Percentiles rank a stretch among this genome's conserved stretches.
Evolutionary conservation across 2,329 filamentous ascomycete species (phyloP).

Genomic region (Aspergillus uvarum): DNA sequence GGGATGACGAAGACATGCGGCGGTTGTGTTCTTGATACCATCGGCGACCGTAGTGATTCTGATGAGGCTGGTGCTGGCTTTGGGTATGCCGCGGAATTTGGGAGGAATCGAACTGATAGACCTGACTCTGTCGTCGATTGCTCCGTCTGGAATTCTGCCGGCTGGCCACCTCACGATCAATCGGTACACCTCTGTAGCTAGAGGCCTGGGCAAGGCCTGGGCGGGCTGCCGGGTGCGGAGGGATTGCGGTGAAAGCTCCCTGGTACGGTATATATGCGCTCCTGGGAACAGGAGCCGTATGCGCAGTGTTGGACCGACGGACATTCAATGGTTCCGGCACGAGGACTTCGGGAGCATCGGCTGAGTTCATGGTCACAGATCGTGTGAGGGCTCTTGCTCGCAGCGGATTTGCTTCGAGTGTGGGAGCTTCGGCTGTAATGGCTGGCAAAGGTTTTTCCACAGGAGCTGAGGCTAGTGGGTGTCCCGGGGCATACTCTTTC

Average conservation of each 20-base stretch:
- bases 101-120: conserved; percentile 29
- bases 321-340: conserved; percentile 26
- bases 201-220: conserved; percentile 4
- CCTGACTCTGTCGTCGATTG: conserved; percentile 12
- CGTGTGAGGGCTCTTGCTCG: conserved; percentile 15
- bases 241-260: conserved; percentile 25
- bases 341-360: conserved; percentile 38
- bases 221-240: conserved; percentile 13
- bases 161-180: conserved; percentile 10
- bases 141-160: conserved; percentile 17
- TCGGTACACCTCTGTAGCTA: conserved; percentile 9
- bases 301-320: conserved; percentile 26
- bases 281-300: conserved; percentile 16
- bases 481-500: conserved; percentile 6
- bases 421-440: not conserved
- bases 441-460: not conserved
- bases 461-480: not conserved
- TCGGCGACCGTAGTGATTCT: conserved; percentile 24
- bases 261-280: conserved; percentile 27
- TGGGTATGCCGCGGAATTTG: conserved; percentile 28
- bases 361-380: conserved; percentile 34
- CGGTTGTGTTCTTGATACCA: conserved; percentile 22
- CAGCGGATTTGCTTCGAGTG: not conserved
- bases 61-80: conserved; percentile 28
- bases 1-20: conserved; percentile 23